phyloP scores from a whole-genome alignment of 2,329 filamentous ascomycete genomes.

The Microdochium bolleyi region DNA sequence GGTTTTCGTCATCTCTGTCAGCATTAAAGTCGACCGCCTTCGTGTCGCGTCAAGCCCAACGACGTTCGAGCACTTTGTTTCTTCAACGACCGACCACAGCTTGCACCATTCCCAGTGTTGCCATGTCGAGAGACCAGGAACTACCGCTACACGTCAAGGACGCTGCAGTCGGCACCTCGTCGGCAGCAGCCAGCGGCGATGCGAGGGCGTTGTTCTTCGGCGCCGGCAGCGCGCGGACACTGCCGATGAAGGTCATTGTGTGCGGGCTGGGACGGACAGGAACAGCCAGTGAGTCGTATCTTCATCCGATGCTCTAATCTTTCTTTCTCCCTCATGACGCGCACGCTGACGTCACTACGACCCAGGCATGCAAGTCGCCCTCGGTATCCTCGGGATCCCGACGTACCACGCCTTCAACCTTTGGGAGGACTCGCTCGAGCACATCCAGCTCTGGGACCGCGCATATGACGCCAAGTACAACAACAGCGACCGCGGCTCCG shows the following conservation, averaged over 20 bases:
- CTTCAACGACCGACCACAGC: no score
- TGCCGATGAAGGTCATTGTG: neutral
- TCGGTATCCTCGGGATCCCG: neutral
- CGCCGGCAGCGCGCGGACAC: neutral
- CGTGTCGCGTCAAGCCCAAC: no score
- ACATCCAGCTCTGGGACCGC: conserved; percentile 12
- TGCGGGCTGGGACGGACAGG: neutral
- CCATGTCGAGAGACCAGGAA: no score
- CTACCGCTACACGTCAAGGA: no score
- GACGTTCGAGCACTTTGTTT: no score
- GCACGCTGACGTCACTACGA: neutral
- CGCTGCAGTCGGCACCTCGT: no score
- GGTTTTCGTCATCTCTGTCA: no score
- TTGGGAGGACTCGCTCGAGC: conserved; percentile 4
- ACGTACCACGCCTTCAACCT: neutral
- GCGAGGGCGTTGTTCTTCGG: neutral
- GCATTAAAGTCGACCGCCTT: no score
- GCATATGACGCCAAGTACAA: conserved; percentile 15
- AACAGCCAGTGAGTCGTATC: neutral
- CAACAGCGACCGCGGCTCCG: no score
- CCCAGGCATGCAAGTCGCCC: neutral
- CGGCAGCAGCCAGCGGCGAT: no score
- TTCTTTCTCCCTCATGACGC: neutral
- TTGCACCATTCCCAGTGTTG: no score
- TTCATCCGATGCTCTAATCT: neutral